Evolutionary conservation across 1,284 basidiomycete genomes (phyloP).

Genomic region (Sporisorium exsertum): DNA sequence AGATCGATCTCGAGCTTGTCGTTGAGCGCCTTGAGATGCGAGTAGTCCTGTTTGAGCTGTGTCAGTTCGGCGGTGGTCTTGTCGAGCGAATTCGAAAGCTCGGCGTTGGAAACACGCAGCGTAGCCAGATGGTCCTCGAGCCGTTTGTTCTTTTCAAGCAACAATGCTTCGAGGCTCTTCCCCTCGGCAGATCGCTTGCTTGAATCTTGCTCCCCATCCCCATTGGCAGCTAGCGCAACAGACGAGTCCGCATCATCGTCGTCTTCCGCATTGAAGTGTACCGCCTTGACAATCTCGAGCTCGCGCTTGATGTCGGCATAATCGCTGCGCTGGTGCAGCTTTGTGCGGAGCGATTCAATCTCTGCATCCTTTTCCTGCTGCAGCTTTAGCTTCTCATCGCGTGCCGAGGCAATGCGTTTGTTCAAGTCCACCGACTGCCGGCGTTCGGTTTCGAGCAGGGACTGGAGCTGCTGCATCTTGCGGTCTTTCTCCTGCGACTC

Average conservation of each 20-base stretch:
- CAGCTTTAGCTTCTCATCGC: conserved; percentile 79
- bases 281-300: conserved; percentile 55
- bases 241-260: conserved; percentile 72
- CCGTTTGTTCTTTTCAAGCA: conserved; percentile 92
- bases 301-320: conserved; percentile 79
- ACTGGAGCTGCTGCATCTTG: conserved; percentile 33
- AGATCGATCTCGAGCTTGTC: conserved; percentile 92
- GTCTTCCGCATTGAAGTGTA: conserved; percentile 69
- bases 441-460: conserved; percentile 35
- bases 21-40: conserved; percentile 82
- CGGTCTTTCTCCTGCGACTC: conserved; percentile 60
- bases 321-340: conserved; percentile 72
- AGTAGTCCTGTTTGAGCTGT: conserved; percentile 77
- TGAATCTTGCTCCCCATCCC: conserved; percentile 5
- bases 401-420: conserved; percentile 81
- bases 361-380: conserved; percentile 77
- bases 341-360: conserved; percentile 77
- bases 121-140: conserved; percentile 94
- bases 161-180: conserved; percentile 86
- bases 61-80: conserved; percentile 75
- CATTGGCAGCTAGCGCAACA: not conserved
- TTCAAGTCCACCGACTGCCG: conserved; percentile 9
- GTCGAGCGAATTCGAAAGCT: conserved; percentile 25
- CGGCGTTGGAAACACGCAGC: conserved; percentile 78
- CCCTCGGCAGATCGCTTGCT: conserved; percentile 67